A percentile compares a stretch with the other conserved stretches of the same genome.
phyloP scores from a whole-genome alignment of 257 asterid genomes.

The Oldenlandia corymbosa region DNA sequence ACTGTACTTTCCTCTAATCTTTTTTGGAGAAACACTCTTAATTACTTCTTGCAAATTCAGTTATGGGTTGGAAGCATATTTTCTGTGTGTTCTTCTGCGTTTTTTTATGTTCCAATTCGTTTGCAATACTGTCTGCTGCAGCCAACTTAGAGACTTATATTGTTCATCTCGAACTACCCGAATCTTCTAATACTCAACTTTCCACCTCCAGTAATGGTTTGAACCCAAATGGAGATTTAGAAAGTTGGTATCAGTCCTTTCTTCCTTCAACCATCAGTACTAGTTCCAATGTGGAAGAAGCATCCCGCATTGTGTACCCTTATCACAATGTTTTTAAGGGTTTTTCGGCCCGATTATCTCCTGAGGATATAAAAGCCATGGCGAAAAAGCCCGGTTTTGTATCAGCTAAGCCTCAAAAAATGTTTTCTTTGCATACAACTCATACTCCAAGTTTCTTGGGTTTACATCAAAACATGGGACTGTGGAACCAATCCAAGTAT shows the following conservation, averaged over 20 bases:
- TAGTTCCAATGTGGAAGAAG: not conserved
- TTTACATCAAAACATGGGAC: conserved; percentile 13
- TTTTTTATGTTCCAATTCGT: not conserved
- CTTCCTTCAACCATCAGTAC: not conserved
- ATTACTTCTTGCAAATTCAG: too few species aligned
- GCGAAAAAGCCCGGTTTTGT: conserved; percentile 5
- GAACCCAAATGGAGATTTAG: not conserved
- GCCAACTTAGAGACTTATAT: not conserved
- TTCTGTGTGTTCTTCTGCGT: not conserved
- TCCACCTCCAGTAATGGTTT: not conserved
- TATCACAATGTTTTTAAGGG: conserved; percentile 11
- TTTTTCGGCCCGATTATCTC: not conserved
- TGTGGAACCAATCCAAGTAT: conserved; percentile 8
- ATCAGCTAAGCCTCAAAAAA: not conserved
- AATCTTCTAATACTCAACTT: not conserved
- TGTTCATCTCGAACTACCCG: not conserved
- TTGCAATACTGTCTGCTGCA: not conserved
- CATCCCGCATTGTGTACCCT: not conserved
- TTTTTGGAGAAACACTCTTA: too few species aligned
- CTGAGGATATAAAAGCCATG: conserved; percentile 4
- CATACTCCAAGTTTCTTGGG: conserved; percentile 7
- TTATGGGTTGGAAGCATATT: not conserved
- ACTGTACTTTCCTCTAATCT: too few species aligned
- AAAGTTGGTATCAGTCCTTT: conserved; percentile 2
- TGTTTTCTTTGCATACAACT: not conserved